These are phyloP conservation scores for Dictyostelium citrinum DNA, from an alignment of 78 protist species.

Conservation along the genomic window DNA sequence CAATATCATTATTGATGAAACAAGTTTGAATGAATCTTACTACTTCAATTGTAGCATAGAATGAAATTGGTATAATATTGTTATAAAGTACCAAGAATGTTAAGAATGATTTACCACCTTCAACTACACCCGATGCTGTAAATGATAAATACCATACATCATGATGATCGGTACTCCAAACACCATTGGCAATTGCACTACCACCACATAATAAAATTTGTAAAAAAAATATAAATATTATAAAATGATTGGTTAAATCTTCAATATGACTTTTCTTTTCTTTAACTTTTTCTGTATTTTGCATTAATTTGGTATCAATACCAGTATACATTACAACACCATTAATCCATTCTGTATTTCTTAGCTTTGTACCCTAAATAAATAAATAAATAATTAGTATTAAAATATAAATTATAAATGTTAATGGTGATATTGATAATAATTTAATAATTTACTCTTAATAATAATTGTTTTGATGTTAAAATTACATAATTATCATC, in stretches of 20 bases:
- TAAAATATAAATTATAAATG: not conserved
- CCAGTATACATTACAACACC: slow-evolving; percentile 91
- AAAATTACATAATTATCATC: slow-evolving; percentile 36
- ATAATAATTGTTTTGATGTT: slow-evolving; percentile 39
- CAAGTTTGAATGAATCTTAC: slow-evolving; percentile 13
- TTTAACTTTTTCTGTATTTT: slow-evolving; percentile 76
- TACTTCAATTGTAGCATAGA: slow-evolving; percentile 78
- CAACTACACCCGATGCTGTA: not conserved
- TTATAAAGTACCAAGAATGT: slow-evolving; percentile 61
- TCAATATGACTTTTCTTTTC: slow-evolving; percentile 59
- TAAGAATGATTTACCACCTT: slow-evolving; percentile 61
- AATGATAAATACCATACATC: not conserved
- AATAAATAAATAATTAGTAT: too few species aligned
- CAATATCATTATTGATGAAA: slow-evolving; percentile 8
- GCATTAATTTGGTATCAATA: slow-evolving; percentile 86
- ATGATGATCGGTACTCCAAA: not conserved
- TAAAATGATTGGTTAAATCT: slow-evolving; percentile 16
- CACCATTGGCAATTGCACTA: slow-evolving; percentile 33
- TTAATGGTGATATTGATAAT: not conserved
- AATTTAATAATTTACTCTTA: slow-evolving; percentile 37
- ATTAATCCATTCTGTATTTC: slow-evolving; percentile 73
- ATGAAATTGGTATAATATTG: slow-evolving; percentile 79
- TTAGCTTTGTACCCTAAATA: slow-evolving; percentile 21
- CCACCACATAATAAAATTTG: slow-evolving; percentile 45
- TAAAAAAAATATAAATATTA: slow-evolving; percentile 32